Conservation (phyloP, 257 asterid species). For the Solanum corneliomulleri region DNA sequence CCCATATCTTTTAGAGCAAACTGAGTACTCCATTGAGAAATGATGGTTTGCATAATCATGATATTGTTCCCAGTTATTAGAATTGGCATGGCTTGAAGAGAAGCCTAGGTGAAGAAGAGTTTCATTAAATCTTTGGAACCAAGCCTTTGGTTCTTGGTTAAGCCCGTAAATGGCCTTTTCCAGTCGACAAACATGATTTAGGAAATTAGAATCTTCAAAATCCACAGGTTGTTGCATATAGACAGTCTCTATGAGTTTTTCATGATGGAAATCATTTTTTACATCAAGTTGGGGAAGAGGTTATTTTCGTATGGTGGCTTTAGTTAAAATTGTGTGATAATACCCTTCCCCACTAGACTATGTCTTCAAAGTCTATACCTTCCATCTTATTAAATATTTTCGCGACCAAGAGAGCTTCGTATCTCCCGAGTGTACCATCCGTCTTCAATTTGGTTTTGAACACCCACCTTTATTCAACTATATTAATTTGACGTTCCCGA, state of each 20-base stretch:
- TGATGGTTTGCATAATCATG: neutral
- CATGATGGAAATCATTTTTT: too few relatives aligned
- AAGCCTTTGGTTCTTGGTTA: too few relatives aligned
- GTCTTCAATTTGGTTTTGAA: too few relatives aligned
- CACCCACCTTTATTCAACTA: too few relatives aligned
- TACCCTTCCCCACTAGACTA: neutral
- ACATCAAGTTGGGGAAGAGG: too few relatives aligned
- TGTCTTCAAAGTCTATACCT: neutral
- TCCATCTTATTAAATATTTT: too few relatives aligned
- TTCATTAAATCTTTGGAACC: neutral
- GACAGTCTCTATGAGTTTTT: too few relatives aligned
- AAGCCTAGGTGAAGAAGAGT: neutral
- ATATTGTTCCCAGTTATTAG: neutral
- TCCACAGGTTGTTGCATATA: neutral
- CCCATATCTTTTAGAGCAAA: neutral
- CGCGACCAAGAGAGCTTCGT: too few relatives aligned
- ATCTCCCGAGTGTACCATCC: too few relatives aligned
- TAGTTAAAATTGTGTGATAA: neutral
- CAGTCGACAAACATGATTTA: neutral
- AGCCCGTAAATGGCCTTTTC: too few relatives aligned
- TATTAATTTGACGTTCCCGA: neutral
- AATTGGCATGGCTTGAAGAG: neutral
- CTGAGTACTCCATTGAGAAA: neutral
- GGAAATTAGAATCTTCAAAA: neutral
- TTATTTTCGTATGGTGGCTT: neutral